Percentiles rank a stretch among this genome's conserved stretches.
These are phyloP conservation scores for Tilletiaria anomala DNA, from an alignment of 1,284 basidiomycete species.

Conservation along the genomic window DNA sequence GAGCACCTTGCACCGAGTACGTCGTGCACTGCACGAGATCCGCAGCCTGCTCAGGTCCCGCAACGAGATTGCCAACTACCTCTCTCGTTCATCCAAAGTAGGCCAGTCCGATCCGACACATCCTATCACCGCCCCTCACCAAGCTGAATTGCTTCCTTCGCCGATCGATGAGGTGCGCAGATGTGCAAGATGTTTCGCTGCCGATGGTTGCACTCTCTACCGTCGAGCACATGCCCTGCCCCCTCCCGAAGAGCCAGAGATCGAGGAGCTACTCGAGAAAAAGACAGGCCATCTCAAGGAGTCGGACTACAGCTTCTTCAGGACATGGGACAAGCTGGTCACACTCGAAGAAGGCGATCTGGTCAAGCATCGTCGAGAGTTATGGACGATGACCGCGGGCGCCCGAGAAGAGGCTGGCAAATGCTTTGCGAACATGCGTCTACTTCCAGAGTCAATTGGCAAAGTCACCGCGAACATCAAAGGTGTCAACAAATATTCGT, in stretches of 20 bases:
- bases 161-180: conserved; percentile 67
- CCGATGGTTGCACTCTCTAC: conserved; percentile 85
- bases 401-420: conserved; percentile 62
- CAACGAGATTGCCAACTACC: conserved; percentile 71
- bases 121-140: background rate
- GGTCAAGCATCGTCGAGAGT: conserved; percentile 65
- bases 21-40: conserved; percentile 64
- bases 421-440: too few species aligned
- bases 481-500: too few species aligned
- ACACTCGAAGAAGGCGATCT: conserved; percentile 78
- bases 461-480: too few species aligned
- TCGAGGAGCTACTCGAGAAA: too few species aligned
- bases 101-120: too few species aligned
- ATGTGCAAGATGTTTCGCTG: conserved; percentile 67
- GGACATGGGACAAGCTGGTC: conserved; percentile 74
- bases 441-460: too few species aligned
- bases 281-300: conserved; percentile 68
- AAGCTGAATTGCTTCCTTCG: conserved; percentile 46
- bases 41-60: conserved; percentile 63
- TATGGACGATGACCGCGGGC: conserved; percentile 77
- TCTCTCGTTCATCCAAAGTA: too few species aligned
- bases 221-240: conserved; percentile 41
- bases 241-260: too few species aligned
- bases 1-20: conserved; percentile 67
- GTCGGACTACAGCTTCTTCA: conserved; percentile 63